phyloP scores from a whole-genome alignment of 2,329 filamentous ascomycete species.

The Botrytis tulipae region DNA sequence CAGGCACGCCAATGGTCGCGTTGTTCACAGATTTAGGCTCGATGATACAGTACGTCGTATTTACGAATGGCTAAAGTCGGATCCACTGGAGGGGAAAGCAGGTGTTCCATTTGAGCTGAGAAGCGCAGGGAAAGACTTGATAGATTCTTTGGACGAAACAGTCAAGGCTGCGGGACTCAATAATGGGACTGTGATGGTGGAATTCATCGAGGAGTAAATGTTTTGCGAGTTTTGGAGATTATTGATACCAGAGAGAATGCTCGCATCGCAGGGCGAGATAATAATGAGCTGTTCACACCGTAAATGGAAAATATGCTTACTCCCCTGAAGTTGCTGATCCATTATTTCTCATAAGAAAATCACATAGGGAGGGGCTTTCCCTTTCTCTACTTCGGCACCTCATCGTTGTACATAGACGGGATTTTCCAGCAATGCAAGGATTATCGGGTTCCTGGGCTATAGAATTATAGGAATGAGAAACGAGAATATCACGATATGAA shows the following conservation, averaged over 20 bases:
- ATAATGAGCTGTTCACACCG: not conserved
- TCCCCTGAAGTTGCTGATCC: not conserved
- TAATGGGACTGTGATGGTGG: constrained; percentile 93
- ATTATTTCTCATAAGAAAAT: not conserved
- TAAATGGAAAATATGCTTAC: not conserved
- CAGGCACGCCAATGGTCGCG: constrained; percentile 75
- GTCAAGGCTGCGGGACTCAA: constrained; percentile 83
- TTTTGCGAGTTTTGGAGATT: not conserved
- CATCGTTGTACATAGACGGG: constrained; percentile 10
- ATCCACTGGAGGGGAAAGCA: constrained; percentile 75
- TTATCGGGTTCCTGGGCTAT: constrained; percentile 3
- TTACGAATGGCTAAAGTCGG: constrained; percentile 95
- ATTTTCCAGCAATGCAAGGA: not conserved
- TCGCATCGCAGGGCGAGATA: constrained; percentile 8
- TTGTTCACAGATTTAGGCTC: constrained; percentile 81
- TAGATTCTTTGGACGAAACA: constrained; percentile 68
- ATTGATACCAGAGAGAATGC: constrained; percentile 15
- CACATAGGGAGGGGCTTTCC: not conserved
- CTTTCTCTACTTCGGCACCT: not conserved
- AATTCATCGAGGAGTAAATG: constrained; percentile 62
- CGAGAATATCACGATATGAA: constrained; percentile 1
- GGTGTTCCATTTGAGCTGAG: constrained; percentile 84
- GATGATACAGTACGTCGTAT: constrained; percentile 76
- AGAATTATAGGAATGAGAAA: constrained; percentile 8
- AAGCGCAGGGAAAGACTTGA: constrained; percentile 81